Percentiles rank a stretch among this genome's conserved stretches.
phyloP scores from a whole-genome alignment of 805 yeast species.

The Schwanniomyces polymorphus region DNA sequence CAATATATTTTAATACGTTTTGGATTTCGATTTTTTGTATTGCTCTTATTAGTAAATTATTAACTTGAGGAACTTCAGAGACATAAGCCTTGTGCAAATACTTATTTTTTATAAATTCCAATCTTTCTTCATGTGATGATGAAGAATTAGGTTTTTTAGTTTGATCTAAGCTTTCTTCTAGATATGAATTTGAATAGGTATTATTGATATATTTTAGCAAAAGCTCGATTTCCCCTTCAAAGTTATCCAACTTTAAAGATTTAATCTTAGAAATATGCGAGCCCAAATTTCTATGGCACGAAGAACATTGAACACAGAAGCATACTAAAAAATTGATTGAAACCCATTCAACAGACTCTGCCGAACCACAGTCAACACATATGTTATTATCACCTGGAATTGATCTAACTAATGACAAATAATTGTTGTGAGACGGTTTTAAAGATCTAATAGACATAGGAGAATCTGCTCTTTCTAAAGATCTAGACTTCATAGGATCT shows the following conservation, averaged over 20 bases:
- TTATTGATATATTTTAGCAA: slow-evolving; percentile 58
- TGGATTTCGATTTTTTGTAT: slow-evolving; percentile 50
- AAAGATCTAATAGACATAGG: slow-evolving; percentile 33
- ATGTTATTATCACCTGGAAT: slow-evolving; percentile 53
- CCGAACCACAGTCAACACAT: slow-evolving; percentile 81
- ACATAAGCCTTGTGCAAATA: slow-evolving; percentile 57
- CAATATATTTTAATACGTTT: slow-evolving; percentile 43
- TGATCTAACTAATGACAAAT: slow-evolving; percentile 38
- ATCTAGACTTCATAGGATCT: slow-evolving; percentile 13
- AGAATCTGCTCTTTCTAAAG: slow-evolving; percentile 17
- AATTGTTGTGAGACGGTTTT: slow-evolving; percentile 21
- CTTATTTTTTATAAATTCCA: slow-evolving; percentile 63
- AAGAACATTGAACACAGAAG: slow-evolving; percentile 83
- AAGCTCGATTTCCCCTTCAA: slow-evolving; percentile 58
- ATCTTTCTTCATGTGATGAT: slow-evolving; percentile 47
- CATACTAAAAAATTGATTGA: slow-evolving; percentile 71
- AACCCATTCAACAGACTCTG: slow-evolving; percentile 78
- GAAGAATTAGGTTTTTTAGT: slow-evolving; percentile 27
- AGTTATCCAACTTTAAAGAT: slow-evolving; percentile 73
- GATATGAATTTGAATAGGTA: slow-evolving; percentile 52
- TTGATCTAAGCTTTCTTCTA: slow-evolving; percentile 44
- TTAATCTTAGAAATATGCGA: slow-evolving; percentile 76
- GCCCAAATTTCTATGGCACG: slow-evolving; percentile 85
- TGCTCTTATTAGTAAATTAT: slow-evolving; percentile 49
- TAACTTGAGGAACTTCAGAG: slow-evolving; percentile 15